Conservation (phyloP, 306 rosid genomes). For the Styphnolobium japonicum region DNA sequence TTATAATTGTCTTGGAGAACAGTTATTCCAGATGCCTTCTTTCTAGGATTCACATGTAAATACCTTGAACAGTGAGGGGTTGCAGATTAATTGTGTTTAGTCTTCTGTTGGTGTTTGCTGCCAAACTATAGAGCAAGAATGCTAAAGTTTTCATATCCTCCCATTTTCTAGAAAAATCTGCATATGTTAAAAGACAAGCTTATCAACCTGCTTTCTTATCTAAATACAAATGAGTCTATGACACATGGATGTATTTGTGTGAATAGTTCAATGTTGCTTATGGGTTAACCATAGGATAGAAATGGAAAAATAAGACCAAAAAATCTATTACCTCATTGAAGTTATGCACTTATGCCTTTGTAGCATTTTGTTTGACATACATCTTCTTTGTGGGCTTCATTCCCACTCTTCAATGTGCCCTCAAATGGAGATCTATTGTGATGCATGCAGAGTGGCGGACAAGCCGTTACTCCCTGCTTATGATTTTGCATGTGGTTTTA, state of each 20-base stretch:
- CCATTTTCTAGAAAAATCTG: background rate
- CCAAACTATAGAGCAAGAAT: background rate
- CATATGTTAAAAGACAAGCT: background rate
- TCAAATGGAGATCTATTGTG: background rate
- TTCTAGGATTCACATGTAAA: background rate
- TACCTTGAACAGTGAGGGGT: slow-evolving; percentile 2
- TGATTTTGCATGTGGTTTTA: slow-evolving; percentile 7
- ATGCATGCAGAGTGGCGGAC: background rate
- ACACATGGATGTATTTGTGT: background rate
- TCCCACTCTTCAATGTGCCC: background rate
- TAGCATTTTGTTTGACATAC: background rate
- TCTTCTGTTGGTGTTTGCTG: slow-evolving; percentile 5
- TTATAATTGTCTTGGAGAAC: background rate
- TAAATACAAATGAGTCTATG: background rate
- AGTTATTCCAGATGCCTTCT: background rate
- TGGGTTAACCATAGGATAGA: slow-evolving; percentile 4
- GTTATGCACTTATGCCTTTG: background rate
- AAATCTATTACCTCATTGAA: background rate
- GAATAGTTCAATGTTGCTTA: background rate
- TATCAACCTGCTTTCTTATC: background rate
- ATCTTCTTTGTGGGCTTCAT: background rate
- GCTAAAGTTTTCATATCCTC: background rate
- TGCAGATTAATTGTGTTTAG: background rate
- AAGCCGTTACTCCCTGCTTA: background rate
- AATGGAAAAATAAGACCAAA: background rate